A percentile compares a stretch with the other conserved stretches of the same genome.
These are phyloP conservation scores for Cucumis hystrix DNA, from an alignment of 306 rosid species.

Conservation along the genomic window DNA sequence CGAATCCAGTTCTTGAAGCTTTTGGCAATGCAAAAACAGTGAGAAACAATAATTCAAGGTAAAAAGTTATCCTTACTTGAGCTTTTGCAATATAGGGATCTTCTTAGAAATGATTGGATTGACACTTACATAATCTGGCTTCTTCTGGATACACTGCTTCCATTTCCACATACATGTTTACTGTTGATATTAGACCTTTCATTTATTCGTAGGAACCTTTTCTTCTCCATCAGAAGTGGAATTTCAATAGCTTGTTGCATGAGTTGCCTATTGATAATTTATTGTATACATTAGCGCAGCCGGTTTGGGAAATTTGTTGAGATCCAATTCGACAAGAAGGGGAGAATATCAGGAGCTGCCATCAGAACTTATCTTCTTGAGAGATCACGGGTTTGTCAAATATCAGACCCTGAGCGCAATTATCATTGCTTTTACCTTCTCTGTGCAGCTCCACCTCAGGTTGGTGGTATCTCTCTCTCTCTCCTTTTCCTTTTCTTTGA, in stretches of 20 bases:
- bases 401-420: conserved; percentile 83
- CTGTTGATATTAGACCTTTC: background rate
- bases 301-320: conserved; percentile 94
- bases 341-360: conserved; percentile 93
- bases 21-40: conserved; percentile 92
- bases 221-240: background rate
- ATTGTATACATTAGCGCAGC: conserved; percentile 38
- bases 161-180: background rate
- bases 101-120: background rate
- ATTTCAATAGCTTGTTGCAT: background rate
- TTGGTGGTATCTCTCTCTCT: conserved; percentile 12
- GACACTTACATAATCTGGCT: background rate
- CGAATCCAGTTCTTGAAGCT: conserved; percentile 98
- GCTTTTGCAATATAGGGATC: background rate
- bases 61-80: conserved; percentile 8
- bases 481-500: conserved; percentile 8
- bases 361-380: conserved; percentile 88
- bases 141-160: background rate
- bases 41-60: conserved; percentile 89
- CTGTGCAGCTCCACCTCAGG: conserved; percentile 89
- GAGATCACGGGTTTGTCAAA: conserved; percentile 91
- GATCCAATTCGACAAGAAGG: conserved; percentile 61
- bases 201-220: conserved; percentile 6
- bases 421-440: conserved; percentile 85
- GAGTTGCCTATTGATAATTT: conserved; percentile 17